Evolutionary conservation across 176 grass and related monocot genomes (phyloP).

Genomic region (Tuctoria greenei): DNA sequence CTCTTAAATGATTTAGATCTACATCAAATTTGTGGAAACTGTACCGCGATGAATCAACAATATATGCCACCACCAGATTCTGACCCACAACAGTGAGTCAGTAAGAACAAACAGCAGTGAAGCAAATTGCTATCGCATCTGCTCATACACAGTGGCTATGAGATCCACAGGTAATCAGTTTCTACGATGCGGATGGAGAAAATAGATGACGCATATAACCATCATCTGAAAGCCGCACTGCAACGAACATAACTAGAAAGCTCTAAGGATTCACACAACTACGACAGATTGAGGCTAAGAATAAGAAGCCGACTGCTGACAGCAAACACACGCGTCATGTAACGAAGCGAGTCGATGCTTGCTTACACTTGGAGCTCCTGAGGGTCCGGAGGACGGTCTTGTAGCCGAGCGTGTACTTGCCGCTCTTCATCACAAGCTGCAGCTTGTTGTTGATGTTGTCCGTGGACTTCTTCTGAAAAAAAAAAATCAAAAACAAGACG

Average conservation of each 20-base stretch:
- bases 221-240: neutral
- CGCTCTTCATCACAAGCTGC: slow-evolving; percentile 97
- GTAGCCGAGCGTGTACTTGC: slow-evolving; percentile 95
- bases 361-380: slow-evolving; percentile 82
- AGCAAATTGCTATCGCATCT: slow-evolving; percentile 23
- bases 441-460: slow-evolving; percentile 98
- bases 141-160: slow-evolving; percentile 24
- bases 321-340: too few species aligned
- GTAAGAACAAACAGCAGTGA: neutral
- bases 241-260: neutral
- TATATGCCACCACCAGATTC: slow-evolving; percentile 9
- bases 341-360: neutral
- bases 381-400: slow-evolving; percentile 92
- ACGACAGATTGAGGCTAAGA: neutral
- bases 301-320: neutral
- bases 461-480: slow-evolving; percentile 73
- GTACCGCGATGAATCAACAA: neutral
- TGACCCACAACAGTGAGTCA: neutral
- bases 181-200: neutral
- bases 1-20: neutral
- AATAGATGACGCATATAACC: neutral
- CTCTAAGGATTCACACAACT: neutral
- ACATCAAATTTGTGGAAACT: neutral
- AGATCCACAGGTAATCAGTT: slow-evolving; percentile 49
- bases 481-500: neutral